Conservation (phyloP, 116 monocot genomes). For the Cymodocea nodosa region DNA sequence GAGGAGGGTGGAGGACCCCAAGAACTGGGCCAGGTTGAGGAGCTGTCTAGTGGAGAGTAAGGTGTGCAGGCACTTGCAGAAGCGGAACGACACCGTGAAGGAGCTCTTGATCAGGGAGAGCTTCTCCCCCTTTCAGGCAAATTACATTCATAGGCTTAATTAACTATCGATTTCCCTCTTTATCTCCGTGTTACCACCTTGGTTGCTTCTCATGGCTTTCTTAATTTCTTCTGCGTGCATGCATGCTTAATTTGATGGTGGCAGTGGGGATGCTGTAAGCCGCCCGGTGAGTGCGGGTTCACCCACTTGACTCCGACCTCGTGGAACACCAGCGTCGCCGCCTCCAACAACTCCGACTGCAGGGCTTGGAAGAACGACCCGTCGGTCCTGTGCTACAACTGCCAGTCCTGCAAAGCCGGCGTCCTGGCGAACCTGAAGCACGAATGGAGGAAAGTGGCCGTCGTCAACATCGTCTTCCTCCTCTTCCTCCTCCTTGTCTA, state of each 20-base stretch:
- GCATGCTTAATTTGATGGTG: not conserved
- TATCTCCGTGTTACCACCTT: no score
- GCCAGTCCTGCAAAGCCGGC: constrained; percentile 45
- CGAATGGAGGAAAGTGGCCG: constrained; percentile 29
- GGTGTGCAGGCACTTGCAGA: constrained; percentile 15
- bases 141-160: not conserved
- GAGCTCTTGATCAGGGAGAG: constrained; percentile 10
- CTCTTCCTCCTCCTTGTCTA: constrained; percentile 33
- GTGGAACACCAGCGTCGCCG: constrained; percentile 15
- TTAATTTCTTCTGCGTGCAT: no score
- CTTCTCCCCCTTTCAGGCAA: constrained; percentile 15
- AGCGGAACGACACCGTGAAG: not conserved
- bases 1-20: constrained; percentile 16
- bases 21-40: constrained; percentile 28
- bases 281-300: constrained; percentile 23
- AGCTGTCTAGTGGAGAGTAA: constrained; percentile 18
- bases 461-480: constrained; percentile 22
- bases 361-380: constrained; percentile 20
- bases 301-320: constrained; percentile 16
- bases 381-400: constrained; percentile 21
- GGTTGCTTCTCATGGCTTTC: no score
- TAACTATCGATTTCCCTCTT: no score
- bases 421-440: constrained; percentile 24
- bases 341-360: constrained; percentile 22
- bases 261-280: constrained; percentile 43